Base-by-base conservation (phyloP, 352 stramenopile genomes). In the Phytophthora foliorum region DNA sequence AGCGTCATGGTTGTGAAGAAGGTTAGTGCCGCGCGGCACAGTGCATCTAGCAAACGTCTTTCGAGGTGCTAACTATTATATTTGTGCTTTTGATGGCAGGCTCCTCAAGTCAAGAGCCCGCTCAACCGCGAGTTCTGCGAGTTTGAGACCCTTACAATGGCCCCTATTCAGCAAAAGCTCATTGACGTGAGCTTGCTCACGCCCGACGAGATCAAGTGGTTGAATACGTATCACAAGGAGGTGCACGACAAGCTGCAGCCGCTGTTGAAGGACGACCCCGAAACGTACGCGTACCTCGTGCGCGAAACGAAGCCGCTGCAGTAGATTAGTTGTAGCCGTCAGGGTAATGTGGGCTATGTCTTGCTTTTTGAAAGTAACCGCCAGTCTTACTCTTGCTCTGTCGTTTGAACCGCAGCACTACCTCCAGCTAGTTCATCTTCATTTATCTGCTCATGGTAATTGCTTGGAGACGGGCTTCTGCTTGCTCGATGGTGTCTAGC, bases 91-190 rank as follows among this genome's bases (percentile, higher is more conserved):
- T 46, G 9, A 46, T 46, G 16, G n/a, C 50, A 88, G 78, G 83
- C 82, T 4, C 25, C 59, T 45, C 73, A 86, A 49, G 84, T 94
- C 64, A 84, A 78, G 66, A 95, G 86, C 39, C 78, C 80, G 31
- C 59, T 90, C 36, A 71, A 89, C 50, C 60, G 93, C 81, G 80
- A 97, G 55, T 99, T 98, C 66, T 96, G 98, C 52, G 89, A 93
- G 68, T 99, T 99, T 77, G 87, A 97, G 58, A 98, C 93, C 49
- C 88, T 99, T 53, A 99, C 98, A 19, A 96, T 99, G 85, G 97
- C 98, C 55, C 98, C 98, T 21, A 99, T 99, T 75, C 95, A 99
- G 80, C 97, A 94, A 60, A 98, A 98, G 77, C 83, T 99, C 29
- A 98, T 99, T 68, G 90, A 99, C 67, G 52, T 88, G 25, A 78